Evolutionary conservation across 2,329 filamentous ascomycete genomes (phyloP).

Genomic region (Scedosporium apiospermum): DNA sequence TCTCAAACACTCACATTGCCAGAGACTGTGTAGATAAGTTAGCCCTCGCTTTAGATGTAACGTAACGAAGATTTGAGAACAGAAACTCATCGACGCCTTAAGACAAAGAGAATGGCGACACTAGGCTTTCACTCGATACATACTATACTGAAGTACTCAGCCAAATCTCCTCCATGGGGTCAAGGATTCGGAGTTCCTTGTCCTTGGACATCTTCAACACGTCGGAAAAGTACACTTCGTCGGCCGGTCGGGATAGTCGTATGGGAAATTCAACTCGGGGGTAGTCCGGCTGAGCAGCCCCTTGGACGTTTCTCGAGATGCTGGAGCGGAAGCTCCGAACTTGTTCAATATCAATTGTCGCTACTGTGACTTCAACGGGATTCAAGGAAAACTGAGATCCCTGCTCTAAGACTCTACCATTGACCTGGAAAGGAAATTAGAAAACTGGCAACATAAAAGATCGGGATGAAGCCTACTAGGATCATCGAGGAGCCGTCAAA

Average conservation of each 20-base stretch:
- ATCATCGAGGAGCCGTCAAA: conserved; percentile 16
- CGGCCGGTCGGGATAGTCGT: conserved; percentile 14
- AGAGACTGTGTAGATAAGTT: neutral
- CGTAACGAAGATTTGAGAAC: no score
- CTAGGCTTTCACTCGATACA: neutral
- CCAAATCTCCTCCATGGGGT: conserved; percentile 23
- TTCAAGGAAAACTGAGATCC: conserved; percentile 54
- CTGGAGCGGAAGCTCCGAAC: conserved; percentile 52
- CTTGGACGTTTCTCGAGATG: conserved; percentile 48
- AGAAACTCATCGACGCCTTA: no score
- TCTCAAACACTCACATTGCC: neutral
- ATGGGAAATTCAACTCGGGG: conserved; percentile 19
- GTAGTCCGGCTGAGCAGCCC: conserved; percentile 29
- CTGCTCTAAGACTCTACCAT: conserved; percentile 54
- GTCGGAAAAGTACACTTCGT: conserved; percentile 20
- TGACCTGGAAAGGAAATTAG: conserved; percentile 24
- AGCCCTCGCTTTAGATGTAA: no score
- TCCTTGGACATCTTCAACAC: conserved; percentile 13
- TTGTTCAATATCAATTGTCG: conserved; percentile 62
- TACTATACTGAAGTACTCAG: conserved; percentile 15
- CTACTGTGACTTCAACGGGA: conserved; percentile 54
- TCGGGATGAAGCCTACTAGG: neutral
- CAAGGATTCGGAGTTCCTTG: conserved; percentile 13
- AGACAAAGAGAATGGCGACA: neutral
- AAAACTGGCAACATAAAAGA: neutral